These are phyloP conservation scores for Pythium volutum DNA, from an alignment of 352 stramenopile genomes.

Conservation along the genomic window DNA sequence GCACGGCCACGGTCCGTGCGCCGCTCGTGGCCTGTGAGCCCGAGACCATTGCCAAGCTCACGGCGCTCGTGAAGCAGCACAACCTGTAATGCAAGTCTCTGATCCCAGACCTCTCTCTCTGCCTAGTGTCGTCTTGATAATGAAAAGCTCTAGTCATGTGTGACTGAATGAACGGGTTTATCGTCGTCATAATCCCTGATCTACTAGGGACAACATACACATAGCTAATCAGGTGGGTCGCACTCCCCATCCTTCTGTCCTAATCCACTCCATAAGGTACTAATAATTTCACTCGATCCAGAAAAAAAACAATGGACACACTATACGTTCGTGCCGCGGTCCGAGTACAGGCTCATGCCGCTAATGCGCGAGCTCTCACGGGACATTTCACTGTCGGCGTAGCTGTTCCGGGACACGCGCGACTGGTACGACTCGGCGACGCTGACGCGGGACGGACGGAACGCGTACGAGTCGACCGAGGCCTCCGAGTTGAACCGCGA, in stretches of 20 bases:
- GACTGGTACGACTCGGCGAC: constrained; percentile 65
- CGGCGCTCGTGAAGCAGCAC: constrained; percentile 63
- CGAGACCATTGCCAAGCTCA: constrained; percentile 63
- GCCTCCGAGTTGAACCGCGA: constrained; percentile 54
- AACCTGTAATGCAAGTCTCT: constrained; percentile 41
- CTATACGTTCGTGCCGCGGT: constrained; percentile 23
- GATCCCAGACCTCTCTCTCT: not conserved
- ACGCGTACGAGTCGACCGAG: constrained; percentile 71
- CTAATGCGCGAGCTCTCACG: constrained; percentile 63
- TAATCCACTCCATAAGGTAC: constrained; percentile 7
- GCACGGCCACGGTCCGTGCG: constrained; percentile 62
- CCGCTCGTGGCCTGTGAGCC: constrained; percentile 72
- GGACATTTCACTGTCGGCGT: constrained; percentile 15
- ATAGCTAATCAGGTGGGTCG: too few species aligned
- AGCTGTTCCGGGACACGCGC: constrained; percentile 51
- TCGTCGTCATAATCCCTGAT: not conserved
- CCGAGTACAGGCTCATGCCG: constrained; percentile 34
- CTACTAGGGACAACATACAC: too few species aligned
- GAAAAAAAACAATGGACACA: not conserved
- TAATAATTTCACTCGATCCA: constrained; percentile 1
- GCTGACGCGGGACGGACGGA: constrained; percentile 47
- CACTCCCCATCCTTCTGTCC: too few species aligned
- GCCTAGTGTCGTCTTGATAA: too few species aligned
- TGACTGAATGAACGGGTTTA: not conserved
- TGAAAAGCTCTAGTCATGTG: not conserved